phyloP scores from a whole-genome alignment of 169 alveolate genomes.

The Eimeria sp. region DNA sequence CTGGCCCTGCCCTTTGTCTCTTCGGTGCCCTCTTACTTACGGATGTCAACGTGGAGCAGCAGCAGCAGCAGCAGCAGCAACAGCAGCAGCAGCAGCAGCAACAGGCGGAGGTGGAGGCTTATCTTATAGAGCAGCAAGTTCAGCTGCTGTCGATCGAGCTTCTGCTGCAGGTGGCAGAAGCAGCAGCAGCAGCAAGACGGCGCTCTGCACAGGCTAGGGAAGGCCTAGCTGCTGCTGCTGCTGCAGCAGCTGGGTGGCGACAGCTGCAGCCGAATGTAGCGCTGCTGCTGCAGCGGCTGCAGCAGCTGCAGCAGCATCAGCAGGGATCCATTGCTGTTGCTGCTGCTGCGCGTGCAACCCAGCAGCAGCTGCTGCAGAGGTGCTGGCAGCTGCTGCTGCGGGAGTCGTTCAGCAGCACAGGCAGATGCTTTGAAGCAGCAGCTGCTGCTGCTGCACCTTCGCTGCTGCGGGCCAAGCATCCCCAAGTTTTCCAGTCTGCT shows the following conservation, averaged over 20 bases:
- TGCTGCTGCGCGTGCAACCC: slow-evolving; percentile 44
- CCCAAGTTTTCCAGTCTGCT: background rate
- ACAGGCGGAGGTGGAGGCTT: background rate
- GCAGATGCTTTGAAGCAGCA: slow-evolving; percentile 25
- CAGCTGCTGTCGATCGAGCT: slow-evolving; percentile 14
- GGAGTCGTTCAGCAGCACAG: slow-evolving; percentile 28
- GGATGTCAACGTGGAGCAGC: background rate
- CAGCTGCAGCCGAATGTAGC: slow-evolving; percentile 13
- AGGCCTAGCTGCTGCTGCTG: slow-evolving; percentile 26
- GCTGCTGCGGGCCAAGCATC: slow-evolving; percentile 23
- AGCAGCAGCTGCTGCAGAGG: slow-evolving; percentile 65
- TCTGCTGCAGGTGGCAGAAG: slow-evolving; percentile 1
- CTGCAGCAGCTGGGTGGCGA: slow-evolving; percentile 43
- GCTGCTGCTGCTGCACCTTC: slow-evolving; percentile 50
- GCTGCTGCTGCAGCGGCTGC: slow-evolving; percentile 52
- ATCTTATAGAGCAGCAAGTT: background rate
- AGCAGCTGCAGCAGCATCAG: slow-evolving; percentile 40
- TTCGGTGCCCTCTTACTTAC: slow-evolving; percentile 4
- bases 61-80: slow-evolving; percentile 1
- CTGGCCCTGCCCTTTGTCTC: slow-evolving; percentile 16
- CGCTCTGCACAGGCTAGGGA: background rate
- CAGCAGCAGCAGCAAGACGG: slow-evolving; percentile 43
- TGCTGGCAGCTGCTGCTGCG: slow-evolving; percentile 65
- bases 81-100: slow-evolving; percentile 10
- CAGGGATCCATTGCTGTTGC: background rate